A percentile compares a stretch with the other conserved stretches of the same genome.
phyloP scores from a whole-genome alignment of 163 green algal species.

The Scenedesmus sp. region DNA sequence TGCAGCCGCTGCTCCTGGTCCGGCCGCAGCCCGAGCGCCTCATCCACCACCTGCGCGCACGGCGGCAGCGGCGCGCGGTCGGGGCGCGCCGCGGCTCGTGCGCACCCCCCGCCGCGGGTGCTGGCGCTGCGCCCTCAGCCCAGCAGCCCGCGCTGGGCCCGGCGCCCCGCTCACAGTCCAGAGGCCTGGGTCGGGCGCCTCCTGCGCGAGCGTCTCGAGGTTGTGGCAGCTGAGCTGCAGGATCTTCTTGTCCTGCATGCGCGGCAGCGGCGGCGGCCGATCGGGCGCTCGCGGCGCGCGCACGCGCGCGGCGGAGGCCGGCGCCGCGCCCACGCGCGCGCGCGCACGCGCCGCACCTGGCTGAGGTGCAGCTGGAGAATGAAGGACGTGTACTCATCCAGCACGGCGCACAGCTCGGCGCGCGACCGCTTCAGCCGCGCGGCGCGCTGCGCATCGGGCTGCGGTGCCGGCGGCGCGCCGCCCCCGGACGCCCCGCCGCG shows the following conservation, averaged over 20 bases:
- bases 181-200: neutral
- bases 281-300: neutral
- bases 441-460: neutral
- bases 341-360: neutral
- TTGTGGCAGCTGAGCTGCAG: conserved; percentile 2
- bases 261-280: neutral
- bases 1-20: neutral
- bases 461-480: too few species aligned
- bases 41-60: neutral
- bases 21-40: neutral
- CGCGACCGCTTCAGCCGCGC: neutral
- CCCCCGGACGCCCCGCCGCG: too few species aligned
- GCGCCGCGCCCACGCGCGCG: neutral
- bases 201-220: neutral
- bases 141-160: neutral
- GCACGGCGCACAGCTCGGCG: neutral
- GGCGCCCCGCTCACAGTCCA: neutral
- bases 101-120: neutral
- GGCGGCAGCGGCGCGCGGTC: neutral
- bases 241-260: neutral
- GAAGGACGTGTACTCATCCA: neutral
- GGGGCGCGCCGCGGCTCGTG: neutral
- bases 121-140: neutral
- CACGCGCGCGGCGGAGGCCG: neutral
- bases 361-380: neutral